These are phyloP conservation scores for Termitomyces sp. DNA, from an alignment of 768 basidiomycete species.

Conservation along the genomic window DNA sequence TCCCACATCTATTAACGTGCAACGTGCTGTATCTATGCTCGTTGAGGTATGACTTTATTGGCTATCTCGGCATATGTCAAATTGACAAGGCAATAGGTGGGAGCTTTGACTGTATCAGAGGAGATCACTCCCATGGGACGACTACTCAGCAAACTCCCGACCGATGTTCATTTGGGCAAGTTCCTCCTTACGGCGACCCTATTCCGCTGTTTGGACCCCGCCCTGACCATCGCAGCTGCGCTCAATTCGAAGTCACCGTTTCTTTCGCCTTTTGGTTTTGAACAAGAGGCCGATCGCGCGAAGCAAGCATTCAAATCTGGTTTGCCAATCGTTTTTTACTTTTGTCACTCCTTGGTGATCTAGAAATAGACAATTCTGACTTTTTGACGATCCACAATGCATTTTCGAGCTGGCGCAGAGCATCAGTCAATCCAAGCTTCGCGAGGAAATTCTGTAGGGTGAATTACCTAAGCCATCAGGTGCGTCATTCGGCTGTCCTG, in stretches of 20 bases:
- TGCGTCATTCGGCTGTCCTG: constrained; percentile 22
- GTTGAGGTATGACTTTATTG: constrained; percentile 58
- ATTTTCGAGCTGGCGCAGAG: constrained; percentile 82
- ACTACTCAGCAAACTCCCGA: constrained; percentile 85
- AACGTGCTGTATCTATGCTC: constrained; percentile 84
- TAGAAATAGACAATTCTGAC: constrained; percentile 76
- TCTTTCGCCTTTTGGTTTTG: constrained; percentile 80
- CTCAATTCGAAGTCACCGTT: constrained; percentile 94
- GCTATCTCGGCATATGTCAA: background rate
- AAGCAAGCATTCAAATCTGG: constrained; percentile 76
- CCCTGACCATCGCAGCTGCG: constrained; percentile 92
- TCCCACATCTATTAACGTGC: constrained; percentile 79
- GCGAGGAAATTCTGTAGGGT: constrained; percentile 74
- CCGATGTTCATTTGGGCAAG: constrained; percentile 95
- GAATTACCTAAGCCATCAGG: constrained; percentile 83
- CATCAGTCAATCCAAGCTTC: constrained; percentile 54
- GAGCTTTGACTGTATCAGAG: constrained; percentile 78
- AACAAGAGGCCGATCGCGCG: constrained; percentile 81
- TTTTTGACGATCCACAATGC: constrained; percentile 92
- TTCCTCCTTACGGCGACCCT: constrained; percentile 80
- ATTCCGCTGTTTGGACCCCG: constrained; percentile 90
- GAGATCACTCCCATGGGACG: constrained; percentile 95
- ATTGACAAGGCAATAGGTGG: constrained; percentile 44
- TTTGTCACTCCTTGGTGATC: background rate
- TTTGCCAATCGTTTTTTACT: constrained; percentile 24